Base-by-base conservation (phyloP, 2,329 filamentous ascomycete species). In the Fusarium pseudoanthophilum region DNA sequence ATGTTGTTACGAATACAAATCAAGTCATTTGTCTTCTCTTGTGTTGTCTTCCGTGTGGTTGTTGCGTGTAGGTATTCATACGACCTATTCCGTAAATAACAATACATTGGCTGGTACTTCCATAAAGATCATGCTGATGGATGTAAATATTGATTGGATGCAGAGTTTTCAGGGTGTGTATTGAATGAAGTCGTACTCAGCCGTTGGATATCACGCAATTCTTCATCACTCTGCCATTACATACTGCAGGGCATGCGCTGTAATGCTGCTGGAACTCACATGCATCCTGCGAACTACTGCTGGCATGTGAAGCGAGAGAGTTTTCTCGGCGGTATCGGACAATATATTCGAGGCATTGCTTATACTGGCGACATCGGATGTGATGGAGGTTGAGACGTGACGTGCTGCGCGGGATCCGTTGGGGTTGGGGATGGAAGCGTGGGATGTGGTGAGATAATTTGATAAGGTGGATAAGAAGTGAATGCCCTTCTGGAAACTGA, bases 401-500 rank as follows among this genome's bases (percentile, higher is more conserved):
- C 42, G 34, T 57, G 21, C 45, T 24, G 43, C 37, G 58, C 20
- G 67, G 69, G 68, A 60, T 69, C 55, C 8, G 53, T 59, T 59
- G 60, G 60, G 63, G 64, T 53, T 65, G 62, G 48, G 16, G 48
- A 64, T 59, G 55, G 20, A 26, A 53, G 46, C 64, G 69, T 71
- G 75, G 63, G 66, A 66, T 68, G 56, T 60, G 57, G 62, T 58
- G 36, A 59, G 58, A 69, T 69, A 21, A 28, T 8, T 57, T 59
- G 67, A 64, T 64, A 64, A 58, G 43, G 28, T 40, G 46, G 57
- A 67, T 74, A 72, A 57, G 48, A 40, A 26, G 24, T 34, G 42
- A 60, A 59, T 30, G 51, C 46, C 40, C 21, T 64, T 69, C 52
- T 69, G 37, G 67, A 69, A 57, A n/a, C 34, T 15, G 40, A 30